Conservation (phyloP, 2,329 filamentous ascomycete species). For the Fusarium oxysporum region DNA sequence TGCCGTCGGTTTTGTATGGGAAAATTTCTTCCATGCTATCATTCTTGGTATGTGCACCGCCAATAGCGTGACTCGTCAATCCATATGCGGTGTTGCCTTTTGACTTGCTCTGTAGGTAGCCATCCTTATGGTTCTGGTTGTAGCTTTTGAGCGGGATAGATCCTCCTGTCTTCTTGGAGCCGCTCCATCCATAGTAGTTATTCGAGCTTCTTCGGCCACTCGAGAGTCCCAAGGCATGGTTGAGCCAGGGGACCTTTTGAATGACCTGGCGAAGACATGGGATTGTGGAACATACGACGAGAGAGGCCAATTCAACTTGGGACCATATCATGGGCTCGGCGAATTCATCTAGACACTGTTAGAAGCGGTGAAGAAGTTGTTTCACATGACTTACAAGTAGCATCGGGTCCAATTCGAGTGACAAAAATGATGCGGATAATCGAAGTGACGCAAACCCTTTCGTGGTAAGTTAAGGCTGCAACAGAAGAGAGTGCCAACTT, state of each 20-base stretch:
- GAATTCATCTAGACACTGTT: conserved; percentile 36
- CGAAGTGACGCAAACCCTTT: conserved; percentile 43
- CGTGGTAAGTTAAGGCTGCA: not conserved
- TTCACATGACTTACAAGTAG: conserved; percentile 39
- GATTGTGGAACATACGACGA: conserved; percentile 50
- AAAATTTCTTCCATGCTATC: conserved; percentile 41
- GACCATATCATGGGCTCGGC: conserved; percentile 48
- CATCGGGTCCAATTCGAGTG: conserved; percentile 39
- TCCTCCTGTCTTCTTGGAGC: conserved; percentile 17
- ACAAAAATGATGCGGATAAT: conserved; percentile 46
- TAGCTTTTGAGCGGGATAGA: conserved; percentile 34
- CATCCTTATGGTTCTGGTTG: conserved; percentile 20
- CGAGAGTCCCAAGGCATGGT: conserved; percentile 47
- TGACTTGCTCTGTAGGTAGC: conserved; percentile 23
- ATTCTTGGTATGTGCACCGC: conserved; percentile 33
- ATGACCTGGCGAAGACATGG: conserved; percentile 48
- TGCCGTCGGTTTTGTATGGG: conserved; percentile 30
- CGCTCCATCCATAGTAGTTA: conserved; percentile 15
- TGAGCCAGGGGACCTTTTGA: conserved; percentile 46
- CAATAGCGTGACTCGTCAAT: conserved; percentile 29
- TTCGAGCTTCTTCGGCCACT: conserved; percentile 26
- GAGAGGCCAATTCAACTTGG: conserved; percentile 47
- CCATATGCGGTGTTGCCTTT: conserved; percentile 20
- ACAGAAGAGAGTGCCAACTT: not conserved
- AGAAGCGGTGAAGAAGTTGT: not conserved